Conservation (phyloP, 768 basidiomycete species). For the Pulveroboletus sp. region DNA sequence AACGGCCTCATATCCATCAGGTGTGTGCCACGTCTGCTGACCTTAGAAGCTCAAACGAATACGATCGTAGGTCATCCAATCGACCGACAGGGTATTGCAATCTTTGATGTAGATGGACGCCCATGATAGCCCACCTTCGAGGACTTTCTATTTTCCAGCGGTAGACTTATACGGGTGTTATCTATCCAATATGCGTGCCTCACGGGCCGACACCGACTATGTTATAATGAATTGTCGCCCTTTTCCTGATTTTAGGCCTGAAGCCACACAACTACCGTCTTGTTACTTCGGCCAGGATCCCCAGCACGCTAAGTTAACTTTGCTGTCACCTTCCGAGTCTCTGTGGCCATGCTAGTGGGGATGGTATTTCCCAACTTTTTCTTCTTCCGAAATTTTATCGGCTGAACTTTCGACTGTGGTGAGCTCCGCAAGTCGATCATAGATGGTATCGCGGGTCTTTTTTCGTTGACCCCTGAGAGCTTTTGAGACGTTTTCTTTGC, state of each 20-base stretch:
- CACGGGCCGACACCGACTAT: neutral
- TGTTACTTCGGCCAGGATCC: neutral
- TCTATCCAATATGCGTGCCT: slow-evolving; percentile 9
- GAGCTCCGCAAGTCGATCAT: neutral
- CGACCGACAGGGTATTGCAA: slow-evolving; percentile 62
- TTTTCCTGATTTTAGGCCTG: slow-evolving; percentile 1
- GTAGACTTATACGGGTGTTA: slow-evolving; percentile 5
- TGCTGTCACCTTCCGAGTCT: neutral
- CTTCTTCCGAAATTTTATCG: slow-evolving; percentile 14
- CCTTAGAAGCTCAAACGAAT: slow-evolving; percentile 2
- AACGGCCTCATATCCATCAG: slow-evolving; percentile 84
- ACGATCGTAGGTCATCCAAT: slow-evolving; percentile 54
- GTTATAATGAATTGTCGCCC: slow-evolving; percentile 4
- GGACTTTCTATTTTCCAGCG: slow-evolving; percentile 1
- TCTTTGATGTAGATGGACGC: slow-evolving; percentile 43
- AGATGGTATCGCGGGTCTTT: neutral
- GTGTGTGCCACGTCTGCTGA: slow-evolving; percentile 38
- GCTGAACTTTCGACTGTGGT: neutral
- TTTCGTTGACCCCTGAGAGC: neutral
- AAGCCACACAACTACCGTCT: slow-evolving; percentile 1
- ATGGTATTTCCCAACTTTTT: slow-evolving; percentile 9
- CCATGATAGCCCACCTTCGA: neutral
- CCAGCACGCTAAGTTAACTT: slow-evolving; percentile 5
- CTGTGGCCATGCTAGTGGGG: neutral
- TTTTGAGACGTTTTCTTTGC: slow-evolving; percentile 29